Conservation (phyloP, 768 basidiomycete genomes). For the Leccinum arenicola region DNA sequence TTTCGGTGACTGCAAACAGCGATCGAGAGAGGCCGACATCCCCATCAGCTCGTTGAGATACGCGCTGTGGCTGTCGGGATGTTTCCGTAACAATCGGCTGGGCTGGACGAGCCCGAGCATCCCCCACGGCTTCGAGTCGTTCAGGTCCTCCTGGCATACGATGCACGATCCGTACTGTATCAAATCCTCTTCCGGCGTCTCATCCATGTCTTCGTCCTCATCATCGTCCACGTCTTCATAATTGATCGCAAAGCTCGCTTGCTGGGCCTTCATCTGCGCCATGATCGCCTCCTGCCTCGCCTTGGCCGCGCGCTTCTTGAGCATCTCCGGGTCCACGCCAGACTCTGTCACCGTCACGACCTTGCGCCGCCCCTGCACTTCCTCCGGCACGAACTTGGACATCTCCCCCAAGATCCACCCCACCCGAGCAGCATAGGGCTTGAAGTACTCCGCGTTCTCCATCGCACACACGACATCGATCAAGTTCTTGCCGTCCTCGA, state of each 20-base stretch:
- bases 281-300: constrained; percentile 91
- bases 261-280: constrained; percentile 93
- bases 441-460: constrained; percentile 76
- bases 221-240: constrained; percentile 77
- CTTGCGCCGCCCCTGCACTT: constrained; percentile 50
- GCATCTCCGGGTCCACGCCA: constrained; percentile 55
- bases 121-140: constrained; percentile 71
- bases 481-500: constrained; percentile 59
- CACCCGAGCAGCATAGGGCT: constrained; percentile 65
- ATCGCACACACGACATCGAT: constrained; percentile 72
- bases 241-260: constrained; percentile 79
- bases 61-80: constrained; percentile 58
- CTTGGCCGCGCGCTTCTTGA: constrained; percentile 82
- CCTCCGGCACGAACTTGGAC: constrained; percentile 51
- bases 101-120: constrained; percentile 85
- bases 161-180: constrained; percentile 90
- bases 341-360: constrained; percentile 36
- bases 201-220: constrained; percentile 48
- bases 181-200: constrained; percentile 40
- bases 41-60: constrained; percentile 74
- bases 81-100: constrained; percentile 76
- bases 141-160: constrained; percentile 95
- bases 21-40: constrained; percentile 66
- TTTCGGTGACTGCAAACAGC: constrained; percentile 23
- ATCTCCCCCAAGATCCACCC: constrained; percentile 74